A percentile compares a stretch with the other conserved stretches of the same genome.
Evolutionary conservation across 2,329 filamentous ascomycete species (phyloP).

Genomic region (Blastomyces emzantsi): DNA sequence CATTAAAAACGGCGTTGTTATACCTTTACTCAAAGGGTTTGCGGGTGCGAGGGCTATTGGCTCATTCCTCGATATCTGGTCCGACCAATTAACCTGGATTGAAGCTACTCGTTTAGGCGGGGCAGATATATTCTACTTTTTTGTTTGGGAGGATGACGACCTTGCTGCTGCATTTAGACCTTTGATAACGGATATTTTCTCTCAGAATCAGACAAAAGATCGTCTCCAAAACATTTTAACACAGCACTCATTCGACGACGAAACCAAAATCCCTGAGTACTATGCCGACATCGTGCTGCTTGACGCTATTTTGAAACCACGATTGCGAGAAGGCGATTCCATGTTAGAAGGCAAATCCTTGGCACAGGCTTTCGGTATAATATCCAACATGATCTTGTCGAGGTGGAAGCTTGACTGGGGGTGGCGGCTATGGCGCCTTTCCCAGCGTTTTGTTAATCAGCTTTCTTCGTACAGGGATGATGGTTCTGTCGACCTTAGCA

Average conservation of each 20-base stretch:
- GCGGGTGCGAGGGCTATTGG: slow-evolving; percentile 33
- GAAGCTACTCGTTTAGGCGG: slow-evolving; percentile 27
- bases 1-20: slow-evolving; percentile 32
- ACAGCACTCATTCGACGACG: slow-evolving; percentile 23
- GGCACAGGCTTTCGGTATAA: slow-evolving; percentile 4
- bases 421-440: slow-evolving; percentile 35
- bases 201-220: slow-evolving; percentile 22
- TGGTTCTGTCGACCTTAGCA: slow-evolving; percentile 18
- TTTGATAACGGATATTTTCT: slow-evolving; percentile 26
- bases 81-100: slow-evolving; percentile 29
- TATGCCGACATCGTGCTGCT: slow-evolving; percentile 7
- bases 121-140: slow-evolving; percentile 21
- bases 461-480: slow-evolving; percentile 20
- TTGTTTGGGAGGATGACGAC: slow-evolving; percentile 41
- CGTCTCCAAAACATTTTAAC: slow-evolving; percentile 26
- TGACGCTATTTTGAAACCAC: slow-evolving; percentile 4
- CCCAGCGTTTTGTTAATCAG: slow-evolving; percentile 27
- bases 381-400: slow-evolving; percentile 23
- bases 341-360: slow-evolving; percentile 1
- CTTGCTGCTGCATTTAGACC: slow-evolving; percentile 31
- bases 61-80: slow-evolving; percentile 35
- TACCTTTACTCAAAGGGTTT: slow-evolving; percentile 35
- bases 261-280: slow-evolving; percentile 18
- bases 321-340: slow-evolving; percentile 10
- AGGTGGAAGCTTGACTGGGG: slow-evolving; percentile 29